A percentile compares a stretch with the other conserved stretches of the same genome.
These are phyloP conservation scores for Aegilops longissima DNA, from an alignment of 176 grass and related monocot genomes.

Conservation along the genomic window DNA sequence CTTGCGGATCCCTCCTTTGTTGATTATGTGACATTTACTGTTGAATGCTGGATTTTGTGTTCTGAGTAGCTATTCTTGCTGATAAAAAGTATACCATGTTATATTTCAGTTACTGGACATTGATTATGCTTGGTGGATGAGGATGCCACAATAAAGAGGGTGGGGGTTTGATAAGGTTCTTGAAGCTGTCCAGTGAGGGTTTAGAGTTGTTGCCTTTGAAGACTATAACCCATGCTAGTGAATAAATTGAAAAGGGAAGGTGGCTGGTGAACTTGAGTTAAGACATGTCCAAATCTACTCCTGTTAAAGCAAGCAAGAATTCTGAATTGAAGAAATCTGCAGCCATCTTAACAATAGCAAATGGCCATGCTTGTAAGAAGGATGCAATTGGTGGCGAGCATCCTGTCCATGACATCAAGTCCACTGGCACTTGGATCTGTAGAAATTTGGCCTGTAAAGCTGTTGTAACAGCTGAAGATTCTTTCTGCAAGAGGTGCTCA, in stretches of 20 bases:
- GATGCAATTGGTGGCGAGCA: conserved; percentile 33
- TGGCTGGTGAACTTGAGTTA: conserved; percentile 42
- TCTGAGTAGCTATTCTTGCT: conserved; percentile 29
- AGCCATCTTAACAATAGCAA: conserved; percentile 34
- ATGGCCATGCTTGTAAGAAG: conserved; percentile 43
- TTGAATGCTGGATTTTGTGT: conserved; percentile 13
- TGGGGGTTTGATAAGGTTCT: neutral
- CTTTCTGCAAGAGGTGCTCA: conserved; percentile 97
- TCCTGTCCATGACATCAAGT: conserved; percentile 37
- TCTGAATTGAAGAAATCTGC: conserved; percentile 64
- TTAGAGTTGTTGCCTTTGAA: conserved; percentile 30
- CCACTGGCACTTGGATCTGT: conserved; percentile 72
- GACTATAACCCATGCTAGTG: conserved; percentile 38
- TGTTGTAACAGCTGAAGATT: conserved; percentile 65
- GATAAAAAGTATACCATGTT: conserved; percentile 28
- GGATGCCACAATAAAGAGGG: neutral
- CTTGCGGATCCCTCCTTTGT: conserved; percentile 3
- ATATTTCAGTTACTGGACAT: conserved; percentile 20
- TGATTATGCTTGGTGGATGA: conserved; percentile 6
- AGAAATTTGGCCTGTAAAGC: conserved; percentile 99
- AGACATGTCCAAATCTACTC: conserved; percentile 51
- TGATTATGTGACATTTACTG: conserved; percentile 27
- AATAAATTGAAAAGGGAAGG: conserved; percentile 37
- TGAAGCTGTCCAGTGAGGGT: conserved; percentile 25
- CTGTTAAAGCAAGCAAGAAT: conserved; percentile 66